These are phyloP conservation scores for Saturnispora silvae DNA, from an alignment of 805 yeast genomes.

Conservation along the genomic window DNA sequence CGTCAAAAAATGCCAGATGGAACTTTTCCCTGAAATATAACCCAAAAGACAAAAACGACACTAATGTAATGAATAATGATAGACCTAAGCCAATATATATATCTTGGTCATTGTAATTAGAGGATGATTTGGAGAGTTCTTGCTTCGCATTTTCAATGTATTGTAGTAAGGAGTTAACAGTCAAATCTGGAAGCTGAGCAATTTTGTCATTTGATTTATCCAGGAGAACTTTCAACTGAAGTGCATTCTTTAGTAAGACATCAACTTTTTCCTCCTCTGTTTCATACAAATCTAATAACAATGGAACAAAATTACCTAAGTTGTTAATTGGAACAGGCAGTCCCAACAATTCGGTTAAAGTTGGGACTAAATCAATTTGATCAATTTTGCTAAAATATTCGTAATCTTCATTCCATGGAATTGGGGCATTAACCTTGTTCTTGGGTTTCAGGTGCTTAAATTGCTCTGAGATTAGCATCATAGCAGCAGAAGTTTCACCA, in stretches of 20 bases:
- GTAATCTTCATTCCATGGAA: constrained; percentile 32
- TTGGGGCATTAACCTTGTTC: constrained; percentile 28
- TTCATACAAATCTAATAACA: constrained; percentile 44
- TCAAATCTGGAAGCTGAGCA: constrained; percentile 10
- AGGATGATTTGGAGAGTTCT: constrained; percentile 46
- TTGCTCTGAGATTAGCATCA: constrained; percentile 57
- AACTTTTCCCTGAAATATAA: constrained; percentile 10
- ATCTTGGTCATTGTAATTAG: constrained; percentile 55
- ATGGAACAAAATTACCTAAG: constrained; percentile 59
- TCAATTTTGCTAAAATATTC: constrained; percentile 42
- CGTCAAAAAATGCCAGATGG: constrained; percentile 16
- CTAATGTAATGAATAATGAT: constrained; percentile 23
- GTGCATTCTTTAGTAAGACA: constrained; percentile 43
- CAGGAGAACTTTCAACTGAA: constrained; percentile 42
- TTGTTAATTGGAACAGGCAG: constrained; percentile 62
- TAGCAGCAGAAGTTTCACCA: constrained; percentile 86
- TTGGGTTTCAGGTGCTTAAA: constrained; percentile 27
- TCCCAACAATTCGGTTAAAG: constrained; percentile 49
- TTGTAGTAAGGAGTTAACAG: constrained; percentile 12
- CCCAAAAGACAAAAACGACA: constrained; percentile 20
- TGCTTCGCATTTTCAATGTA: constrained; percentile 40
- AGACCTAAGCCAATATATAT: constrained; percentile 34
- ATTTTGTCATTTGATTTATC: constrained; percentile 28
- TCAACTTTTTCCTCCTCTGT: constrained; percentile 24
- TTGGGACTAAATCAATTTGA: constrained; percentile 69